phyloP scores from a whole-genome alignment of 805 yeast genomes.

The Jamesozyma gamospora region DNA sequence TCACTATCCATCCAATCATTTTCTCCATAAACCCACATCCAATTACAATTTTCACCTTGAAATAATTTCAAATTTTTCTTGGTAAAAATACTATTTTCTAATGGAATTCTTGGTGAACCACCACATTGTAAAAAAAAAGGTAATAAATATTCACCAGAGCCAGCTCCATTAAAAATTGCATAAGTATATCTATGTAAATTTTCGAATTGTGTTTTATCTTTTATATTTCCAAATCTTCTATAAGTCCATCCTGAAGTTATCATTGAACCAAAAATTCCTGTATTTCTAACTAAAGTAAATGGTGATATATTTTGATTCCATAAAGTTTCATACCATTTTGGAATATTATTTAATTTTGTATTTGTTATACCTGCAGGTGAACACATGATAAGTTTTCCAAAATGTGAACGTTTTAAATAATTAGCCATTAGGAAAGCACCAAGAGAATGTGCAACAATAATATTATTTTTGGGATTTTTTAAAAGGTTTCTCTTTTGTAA shows the following conservation, averaged over 20 bases:
- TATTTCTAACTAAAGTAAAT: conserved; percentile 61
- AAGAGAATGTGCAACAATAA: conserved; percentile 78
- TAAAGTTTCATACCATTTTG: conserved; percentile 64
- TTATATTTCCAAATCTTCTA: conserved; percentile 44
- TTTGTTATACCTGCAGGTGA: conserved; percentile 82
- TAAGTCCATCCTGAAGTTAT: conserved; percentile 85
- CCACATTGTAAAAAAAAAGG: conserved; percentile 83
- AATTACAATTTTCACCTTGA: conserved; percentile 45
- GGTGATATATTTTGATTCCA: conserved; percentile 91
- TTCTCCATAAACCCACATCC: conserved; percentile 81
- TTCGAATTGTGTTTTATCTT: conserved; percentile 14
- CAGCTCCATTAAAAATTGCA: conserved; percentile 72
- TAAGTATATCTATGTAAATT: conserved; percentile 72
- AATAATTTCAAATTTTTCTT: conserved; percentile 8
- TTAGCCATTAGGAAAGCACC: conserved; percentile 77
- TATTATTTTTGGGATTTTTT: conserved; percentile 32
- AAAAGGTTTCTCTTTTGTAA: conserved; percentile 21
- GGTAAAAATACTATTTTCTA: conserved; percentile 30
- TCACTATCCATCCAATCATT: conserved; percentile 55
- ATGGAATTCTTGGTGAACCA: conserved; percentile 75
- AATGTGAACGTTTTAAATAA: conserved; percentile 35
- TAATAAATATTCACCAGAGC: conserved; percentile 89
- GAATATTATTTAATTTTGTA: conserved; percentile 39
- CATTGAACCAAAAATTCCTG: conserved; percentile 78
- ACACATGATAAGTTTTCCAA: conserved; percentile 61